Conservation (phyloP, 768 basidiomycete species). For the Floccularia luteovirens region DNA sequence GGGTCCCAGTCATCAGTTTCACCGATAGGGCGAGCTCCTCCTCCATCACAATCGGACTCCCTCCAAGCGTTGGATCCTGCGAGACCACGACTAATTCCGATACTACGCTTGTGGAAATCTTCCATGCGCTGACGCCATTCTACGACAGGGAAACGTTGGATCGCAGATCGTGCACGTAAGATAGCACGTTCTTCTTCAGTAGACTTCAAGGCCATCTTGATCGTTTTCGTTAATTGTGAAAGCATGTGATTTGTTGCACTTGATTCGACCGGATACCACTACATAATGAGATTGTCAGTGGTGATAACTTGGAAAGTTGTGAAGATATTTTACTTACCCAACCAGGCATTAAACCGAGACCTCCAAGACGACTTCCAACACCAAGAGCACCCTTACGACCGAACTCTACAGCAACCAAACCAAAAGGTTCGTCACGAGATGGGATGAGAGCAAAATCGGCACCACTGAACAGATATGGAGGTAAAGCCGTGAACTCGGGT, state of each 20-base stretch:
- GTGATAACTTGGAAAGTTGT: not conserved
- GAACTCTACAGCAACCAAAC: constrained; percentile 93
- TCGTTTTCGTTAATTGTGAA: constrained; percentile 89
- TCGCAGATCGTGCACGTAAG: constrained; percentile 86
- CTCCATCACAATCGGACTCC: constrained; percentile 56
- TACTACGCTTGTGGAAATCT: constrained; percentile 88
- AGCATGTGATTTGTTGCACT: constrained; percentile 90
- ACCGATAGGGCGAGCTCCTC: constrained; percentile 37
- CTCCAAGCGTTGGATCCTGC: constrained; percentile 78
- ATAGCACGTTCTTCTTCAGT: constrained; percentile 87
- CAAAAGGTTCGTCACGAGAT: constrained; percentile 94
- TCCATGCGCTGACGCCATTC: constrained; percentile 97
- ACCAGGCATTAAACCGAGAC: constrained; percentile 95
- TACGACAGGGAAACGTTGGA: constrained; percentile 95
- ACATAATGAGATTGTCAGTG: constrained; percentile 3
- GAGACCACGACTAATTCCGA: constrained; percentile 55
- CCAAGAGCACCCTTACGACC: constrained; percentile 94
- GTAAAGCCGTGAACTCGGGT: constrained; percentile 91
- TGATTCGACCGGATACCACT: constrained; percentile 98
- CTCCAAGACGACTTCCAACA: constrained; percentile 90
- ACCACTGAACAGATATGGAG: constrained; percentile 89
- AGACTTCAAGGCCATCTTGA: constrained; percentile 86
- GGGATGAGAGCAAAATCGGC: constrained; percentile 95
- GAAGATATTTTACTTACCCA: constrained; percentile 55
- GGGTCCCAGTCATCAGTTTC: constrained; percentile 82